Conservation (phyloP, 106 monocot species). For the Gastrodia elata region DNA sequence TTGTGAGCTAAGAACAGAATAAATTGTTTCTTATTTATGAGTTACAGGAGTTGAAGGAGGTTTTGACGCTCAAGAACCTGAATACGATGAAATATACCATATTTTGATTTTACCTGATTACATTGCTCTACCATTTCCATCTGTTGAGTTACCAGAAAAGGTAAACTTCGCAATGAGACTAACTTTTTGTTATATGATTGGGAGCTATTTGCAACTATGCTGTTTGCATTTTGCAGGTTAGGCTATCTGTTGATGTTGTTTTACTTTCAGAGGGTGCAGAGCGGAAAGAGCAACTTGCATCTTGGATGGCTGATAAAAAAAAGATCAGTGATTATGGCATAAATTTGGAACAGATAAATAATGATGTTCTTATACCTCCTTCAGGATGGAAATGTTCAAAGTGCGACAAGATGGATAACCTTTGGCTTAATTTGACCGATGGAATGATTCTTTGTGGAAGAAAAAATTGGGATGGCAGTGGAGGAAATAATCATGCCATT, state of each 20-base stretch:
- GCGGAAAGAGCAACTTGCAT: constrained; percentile 69
- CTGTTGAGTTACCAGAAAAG: constrained; percentile 93
- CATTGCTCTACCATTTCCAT: constrained; percentile 81
- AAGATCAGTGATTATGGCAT: constrained; percentile 70
- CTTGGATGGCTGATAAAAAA: constrained; percentile 93
- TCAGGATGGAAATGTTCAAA: constrained; percentile 92
- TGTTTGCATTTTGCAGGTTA: constrained; percentile 44
- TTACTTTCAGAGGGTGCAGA: constrained; percentile 78
- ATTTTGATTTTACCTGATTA: constrained; percentile 80
- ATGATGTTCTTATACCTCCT: constrained; percentile 70
- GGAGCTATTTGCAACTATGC: background rate
- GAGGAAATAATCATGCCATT: constrained; percentile 93
- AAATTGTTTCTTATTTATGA: constrained; percentile 4
- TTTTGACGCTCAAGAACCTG: constrained; percentile 80
- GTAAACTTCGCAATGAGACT: constrained; percentile 17
- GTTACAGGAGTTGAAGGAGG: constrained; percentile 81
- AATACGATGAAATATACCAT: constrained; percentile 68
- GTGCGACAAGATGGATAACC: constrained; percentile 89
- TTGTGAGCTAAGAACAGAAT: background rate
- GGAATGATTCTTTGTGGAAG: constrained; percentile 91
- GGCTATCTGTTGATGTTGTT: constrained; percentile 79
- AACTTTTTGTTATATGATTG: background rate
- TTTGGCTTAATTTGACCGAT: constrained; percentile 98
- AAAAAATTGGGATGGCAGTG: constrained; percentile 90
- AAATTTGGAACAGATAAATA: constrained; percentile 68